phyloP scores from a whole-genome alignment of 495 filamentous ascomycete genomes.

The Letharia columbiana region DNA sequence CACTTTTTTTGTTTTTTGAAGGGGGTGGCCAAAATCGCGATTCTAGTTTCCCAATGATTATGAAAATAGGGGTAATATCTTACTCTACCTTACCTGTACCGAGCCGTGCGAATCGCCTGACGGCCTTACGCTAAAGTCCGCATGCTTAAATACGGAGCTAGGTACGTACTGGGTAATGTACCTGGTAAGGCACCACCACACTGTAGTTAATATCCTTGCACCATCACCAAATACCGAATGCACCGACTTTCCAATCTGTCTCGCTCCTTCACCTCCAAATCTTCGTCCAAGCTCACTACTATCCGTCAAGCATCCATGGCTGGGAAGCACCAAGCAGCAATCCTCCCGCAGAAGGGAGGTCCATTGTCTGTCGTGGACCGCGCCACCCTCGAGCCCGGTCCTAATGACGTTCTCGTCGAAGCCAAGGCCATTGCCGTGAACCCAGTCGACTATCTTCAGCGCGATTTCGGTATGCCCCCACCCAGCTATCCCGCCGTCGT shows the following conservation, averaged over 20 bases:
- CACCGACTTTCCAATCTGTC: not conserved
- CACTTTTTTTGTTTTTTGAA: no score
- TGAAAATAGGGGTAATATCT: no score
- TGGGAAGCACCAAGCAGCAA: not conserved
- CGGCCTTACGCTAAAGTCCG: no score
- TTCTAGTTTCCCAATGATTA: no score
- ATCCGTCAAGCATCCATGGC: not conserved
- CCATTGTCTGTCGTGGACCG: not conserved
- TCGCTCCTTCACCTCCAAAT: not conserved
- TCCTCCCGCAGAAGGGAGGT: not conserved
- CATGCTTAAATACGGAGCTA: no score
- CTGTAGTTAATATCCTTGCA: not conserved
- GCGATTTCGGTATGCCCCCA: constrained; percentile 13
- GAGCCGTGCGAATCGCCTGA: no score
- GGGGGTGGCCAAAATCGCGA: no score
- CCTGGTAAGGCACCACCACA: no score
- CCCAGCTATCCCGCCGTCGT: constrained; percentile 33
- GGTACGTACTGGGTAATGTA: not conserved
- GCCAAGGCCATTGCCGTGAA: constrained; percentile 30
- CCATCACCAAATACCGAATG: not conserved
- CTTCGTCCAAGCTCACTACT: not conserved
- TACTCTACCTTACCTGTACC: no score
- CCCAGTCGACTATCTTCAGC: constrained; percentile 34
- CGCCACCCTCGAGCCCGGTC: constrained; percentile 25
- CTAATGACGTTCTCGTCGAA: constrained; percentile 33